phyloP scores from a whole-genome alignment of 2,329 filamentous ascomycete genomes.

The Sporothrix luriei region DNA sequence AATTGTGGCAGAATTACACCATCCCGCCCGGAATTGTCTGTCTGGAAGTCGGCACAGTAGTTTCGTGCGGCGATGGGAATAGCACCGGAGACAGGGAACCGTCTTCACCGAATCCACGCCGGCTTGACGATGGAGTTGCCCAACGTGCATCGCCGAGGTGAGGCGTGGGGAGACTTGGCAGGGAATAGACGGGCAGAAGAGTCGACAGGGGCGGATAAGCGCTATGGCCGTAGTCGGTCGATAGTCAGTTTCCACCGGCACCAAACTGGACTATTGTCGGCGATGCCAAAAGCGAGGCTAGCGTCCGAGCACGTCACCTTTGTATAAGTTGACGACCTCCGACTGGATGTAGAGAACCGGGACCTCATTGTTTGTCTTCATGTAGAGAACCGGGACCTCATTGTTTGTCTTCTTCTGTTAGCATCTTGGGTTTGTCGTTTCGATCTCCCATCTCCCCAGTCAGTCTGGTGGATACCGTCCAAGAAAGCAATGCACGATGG shows the following conservation, averaged over 20 bases:
- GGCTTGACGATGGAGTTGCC: slow-evolving; percentile 19
- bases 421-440: too few species aligned
- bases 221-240: too few species aligned
- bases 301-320: slow-evolving; percentile 25
- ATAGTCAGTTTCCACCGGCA: background rate
- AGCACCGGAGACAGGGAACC: background rate
- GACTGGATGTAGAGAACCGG: too few species aligned
- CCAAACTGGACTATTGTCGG: background rate
- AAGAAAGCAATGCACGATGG: background rate
- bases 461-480: background rate
- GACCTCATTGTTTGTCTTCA: background rate
- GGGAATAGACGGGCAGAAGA: background rate
- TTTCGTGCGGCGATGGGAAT: too few species aligned
- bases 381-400: too few species aligned
- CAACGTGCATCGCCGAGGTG: slow-evolving; percentile 15
- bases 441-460: background rate
- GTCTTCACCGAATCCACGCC: too few species aligned
- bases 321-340: slow-evolving; percentile 23
- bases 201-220: background rate
- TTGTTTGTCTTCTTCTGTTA: background rate
- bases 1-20: background rate
- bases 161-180: background rate
- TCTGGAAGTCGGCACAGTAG: slow-evolving; percentile 6
- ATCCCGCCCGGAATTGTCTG: background rate
- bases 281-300: slow-evolving; percentile 3